Conservation (phyloP, 495 filamentous ascomycete genomes). For the Penicillium maclennaniae region DNA sequence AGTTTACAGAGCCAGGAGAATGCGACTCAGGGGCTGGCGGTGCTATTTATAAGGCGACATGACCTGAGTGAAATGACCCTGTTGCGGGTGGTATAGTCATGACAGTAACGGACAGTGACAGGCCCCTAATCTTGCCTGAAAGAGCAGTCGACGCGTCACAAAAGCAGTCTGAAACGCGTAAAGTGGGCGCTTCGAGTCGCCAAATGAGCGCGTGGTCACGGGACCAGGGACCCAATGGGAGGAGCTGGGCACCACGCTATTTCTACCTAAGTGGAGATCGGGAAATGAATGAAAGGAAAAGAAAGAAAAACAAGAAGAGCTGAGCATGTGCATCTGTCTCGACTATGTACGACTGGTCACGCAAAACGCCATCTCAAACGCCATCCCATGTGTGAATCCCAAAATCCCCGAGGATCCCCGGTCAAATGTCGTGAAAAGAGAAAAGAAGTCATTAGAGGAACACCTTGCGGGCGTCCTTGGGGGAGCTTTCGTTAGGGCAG, state of each 20-base stretch:
- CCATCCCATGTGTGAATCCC: not conserved
- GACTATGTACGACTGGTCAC: not conserved
- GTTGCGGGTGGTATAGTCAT: conserved; percentile 2
- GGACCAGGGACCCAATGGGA: conserved; percentile 8
- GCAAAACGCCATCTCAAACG: not conserved
- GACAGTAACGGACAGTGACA: conserved; percentile 7
- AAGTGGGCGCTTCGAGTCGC: conserved; percentile 29
- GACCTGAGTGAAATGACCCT: not conserved
- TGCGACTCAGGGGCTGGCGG: conserved; percentile 15
- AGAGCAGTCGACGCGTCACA: conserved; percentile 29
- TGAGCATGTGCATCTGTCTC: not conserved
- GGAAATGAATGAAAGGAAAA: conserved; percentile 8
- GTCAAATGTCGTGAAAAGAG: not conserved
- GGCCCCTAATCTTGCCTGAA: conserved; percentile 17
- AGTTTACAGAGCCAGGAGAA: not conserved
- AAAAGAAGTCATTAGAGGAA: conserved; percentile 39
- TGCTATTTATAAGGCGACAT: conserved; percentile 10
- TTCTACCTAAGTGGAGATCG: conserved; percentile 5
- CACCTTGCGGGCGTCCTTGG: conserved; percentile 73
- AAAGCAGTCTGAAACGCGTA: conserved; percentile 35
- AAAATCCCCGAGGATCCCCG: not conserved
- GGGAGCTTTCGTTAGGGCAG: conserved; percentile 78
- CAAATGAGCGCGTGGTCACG: conserved; percentile 44
- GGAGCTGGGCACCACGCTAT: not conserved
- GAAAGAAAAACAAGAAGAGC: not conserved